Base-by-base conservation (phyloP, 2,329 filamentous ascomycete species). In the Eutypella sp. region DNA sequence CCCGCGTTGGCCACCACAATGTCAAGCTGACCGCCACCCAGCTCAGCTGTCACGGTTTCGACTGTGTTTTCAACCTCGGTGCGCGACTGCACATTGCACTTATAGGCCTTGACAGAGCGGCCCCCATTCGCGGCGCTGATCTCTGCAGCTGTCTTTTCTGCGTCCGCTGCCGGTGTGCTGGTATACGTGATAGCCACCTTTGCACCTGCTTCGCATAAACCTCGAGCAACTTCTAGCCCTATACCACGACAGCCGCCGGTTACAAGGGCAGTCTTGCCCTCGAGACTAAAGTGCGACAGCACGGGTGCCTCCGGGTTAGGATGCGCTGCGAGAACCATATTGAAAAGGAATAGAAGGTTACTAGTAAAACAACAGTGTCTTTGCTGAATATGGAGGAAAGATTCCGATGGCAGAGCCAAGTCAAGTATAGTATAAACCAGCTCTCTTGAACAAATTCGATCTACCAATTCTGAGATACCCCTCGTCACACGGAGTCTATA, bases 1-100 rank as follows among this genome's bases (percentile, higher is more conserved):
- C 69, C 69, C 4, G 69, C 67, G 41, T 72, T 72, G 18, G 68
- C 69, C 1, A 72, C 67, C 18, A 69, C 56, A 25, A 72, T 59
- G 47, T 71, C 67, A 4, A 72, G 52, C 11, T 44, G 42, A 23
- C 67, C 65, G 4, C 63, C 61, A 33, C 64, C 65, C 15, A 70
- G 56, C 16, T 70, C 69, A 34, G 60, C 53, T 9, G 64, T 62
- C 0, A 65, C 65, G 3, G 56, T 48, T 2, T 67, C 47, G 42
- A 67, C 59, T 39, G 61, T 55, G 2, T 56, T 53, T 44, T 64
- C 58, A 2, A 67, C 57, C 4, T 56, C 51, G 10, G 55, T 55
- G 0, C 55, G 53, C 42, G 59, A 59, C 8, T 53, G 55, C 3
- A 72, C 68, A 33, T 71, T 57, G 55, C 61, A 67, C 46, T 62